Base-by-base conservation (phyloP, 192 early-diverging fungal genomes). In the Mortierella antarctica region DNA sequence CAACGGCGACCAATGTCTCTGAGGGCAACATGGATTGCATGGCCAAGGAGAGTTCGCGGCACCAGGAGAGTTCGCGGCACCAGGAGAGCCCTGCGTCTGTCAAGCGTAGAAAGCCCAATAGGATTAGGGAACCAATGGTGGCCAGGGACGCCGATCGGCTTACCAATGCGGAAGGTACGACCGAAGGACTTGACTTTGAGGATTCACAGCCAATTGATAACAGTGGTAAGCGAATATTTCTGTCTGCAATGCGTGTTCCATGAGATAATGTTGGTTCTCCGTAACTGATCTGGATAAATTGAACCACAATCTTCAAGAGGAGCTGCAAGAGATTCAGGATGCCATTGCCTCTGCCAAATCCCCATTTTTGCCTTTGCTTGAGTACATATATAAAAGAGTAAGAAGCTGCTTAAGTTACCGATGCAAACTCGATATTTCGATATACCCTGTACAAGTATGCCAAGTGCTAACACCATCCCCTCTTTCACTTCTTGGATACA, bases 271-370 rank as follows among this genome's bases (percentile, higher is more conserved):
- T n/a, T n/a, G n/a, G n/a, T n/a, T n/a, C n/a, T n/a, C n/a, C n/a
- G n/a, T n/a, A n/a, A n/a, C 40, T 58, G 50, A 50, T 46, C 62
- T 65, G 61, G 14, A 62, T 54, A 47, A 48, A 20, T 48, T 48
- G 18, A 44, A 50, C 57, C 17, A 47, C 18, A 47, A 21, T 44
- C 1, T 62, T 48, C 62, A 62, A 62, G 69, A 62, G 52, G 69
- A 71, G 47, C 14, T 71, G 23, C 59, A 71, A 20, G 69, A 71
- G 20, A 53, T 71, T 62, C 51, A 71, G 69, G 69, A 71, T 50
- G 56, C 57, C 58, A 53, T 62, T 71, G 69, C 50, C 67, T 62
- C 60, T 52, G 60, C 14, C 42, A 58, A 56, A 46, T 71, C 60
- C 40, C 69, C 60, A 20, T 71, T 71, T 62, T 44, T 62, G 60